Evolutionary conservation across 768 basidiomycete genomes (phyloP).

Genomic region (Rhizopogon vesiculosus): DNA sequence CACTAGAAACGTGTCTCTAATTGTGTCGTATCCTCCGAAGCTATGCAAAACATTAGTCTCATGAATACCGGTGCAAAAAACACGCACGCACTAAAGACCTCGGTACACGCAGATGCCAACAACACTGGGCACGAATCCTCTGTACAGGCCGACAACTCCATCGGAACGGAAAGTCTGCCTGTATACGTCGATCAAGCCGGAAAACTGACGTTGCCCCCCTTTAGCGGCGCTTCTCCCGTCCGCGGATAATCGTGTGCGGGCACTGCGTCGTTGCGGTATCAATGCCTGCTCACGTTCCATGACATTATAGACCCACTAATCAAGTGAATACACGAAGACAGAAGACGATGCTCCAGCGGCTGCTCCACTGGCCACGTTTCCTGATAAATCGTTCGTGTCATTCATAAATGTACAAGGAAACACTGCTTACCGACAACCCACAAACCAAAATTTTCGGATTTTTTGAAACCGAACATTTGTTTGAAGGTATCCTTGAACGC

Average conservation of each 20-base stretch:
- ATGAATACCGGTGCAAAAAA: background rate
- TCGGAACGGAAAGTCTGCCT: conserved; percentile 37
- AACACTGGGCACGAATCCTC: conserved; percentile 38
- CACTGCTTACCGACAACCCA: conserved; percentile 29
- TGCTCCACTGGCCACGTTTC: conserved; percentile 39
- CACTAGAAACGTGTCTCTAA: conserved; percentile 34
- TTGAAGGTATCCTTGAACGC: conserved; percentile 45
- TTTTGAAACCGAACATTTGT: conserved; percentile 30
- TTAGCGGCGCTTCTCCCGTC: conserved; percentile 32
- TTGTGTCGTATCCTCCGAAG: conserved; percentile 40
- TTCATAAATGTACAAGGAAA: background rate
- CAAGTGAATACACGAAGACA: conserved; percentile 42
- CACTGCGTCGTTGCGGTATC: conserved; percentile 15
- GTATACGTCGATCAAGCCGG: conserved; percentile 38
- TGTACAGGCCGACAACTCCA: conserved; percentile 35
- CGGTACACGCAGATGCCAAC: conserved; percentile 39
- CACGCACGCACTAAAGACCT: conserved; percentile 34
- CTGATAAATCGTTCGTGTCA: conserved; percentile 8
- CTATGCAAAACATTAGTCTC: conserved; percentile 13
- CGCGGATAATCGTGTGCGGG: conserved; percentile 37
- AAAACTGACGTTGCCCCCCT: conserved; percentile 37
- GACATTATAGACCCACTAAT: conserved; percentile 27
- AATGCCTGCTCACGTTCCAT: background rate
- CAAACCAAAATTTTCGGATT: conserved; percentile 29
- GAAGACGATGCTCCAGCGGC: conserved; percentile 38